phyloP scores from a whole-genome alignment of 257 asterid species.

The Solanum lycopersicoides region DNA sequence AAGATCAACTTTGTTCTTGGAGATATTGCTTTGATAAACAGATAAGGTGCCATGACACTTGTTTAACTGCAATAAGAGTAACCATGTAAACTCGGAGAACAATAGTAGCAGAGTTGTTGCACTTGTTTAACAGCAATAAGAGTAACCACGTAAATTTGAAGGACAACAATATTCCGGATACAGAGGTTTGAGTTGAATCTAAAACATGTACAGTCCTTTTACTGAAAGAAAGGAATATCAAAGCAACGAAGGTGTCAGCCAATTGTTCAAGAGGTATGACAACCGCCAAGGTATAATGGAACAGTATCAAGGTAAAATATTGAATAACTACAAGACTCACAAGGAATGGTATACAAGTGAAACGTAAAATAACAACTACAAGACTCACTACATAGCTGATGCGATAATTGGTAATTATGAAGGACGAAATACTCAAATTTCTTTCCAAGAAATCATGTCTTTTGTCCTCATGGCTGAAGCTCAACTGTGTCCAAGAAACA shows the following conservation, averaged over 20 bases:
- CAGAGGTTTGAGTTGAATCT: not conserved
- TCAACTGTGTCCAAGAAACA: not conserved
- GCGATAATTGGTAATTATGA: not conserved
- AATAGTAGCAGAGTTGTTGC: conserved; percentile 33
- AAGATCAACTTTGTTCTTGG: conserved; percentile 65
- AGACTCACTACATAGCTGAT: not conserved
- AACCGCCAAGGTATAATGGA: not conserved
- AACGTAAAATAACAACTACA: not conserved
- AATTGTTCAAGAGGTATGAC: not conserved
- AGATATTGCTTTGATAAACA: conserved; percentile 79
- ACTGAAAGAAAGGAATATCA: not conserved
- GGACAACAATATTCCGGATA: not conserved
- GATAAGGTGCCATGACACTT: conserved; percentile 64
- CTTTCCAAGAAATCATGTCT: not conserved
- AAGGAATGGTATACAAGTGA: not conserved
- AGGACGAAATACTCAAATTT: not conserved
- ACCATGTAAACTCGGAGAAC: not conserved
- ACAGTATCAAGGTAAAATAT: not conserved
- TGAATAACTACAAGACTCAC: not conserved
- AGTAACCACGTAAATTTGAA: not conserved
- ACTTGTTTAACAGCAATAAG: conserved; percentile 57
- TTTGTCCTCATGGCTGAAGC: not conserved
- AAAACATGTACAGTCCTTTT: not conserved
- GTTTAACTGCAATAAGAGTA: conserved; percentile 51
- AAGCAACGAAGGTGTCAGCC: not conserved